Conservation (phyloP, 2,329 filamentous ascomycete genomes). For the Fusarium dlaminii region DNA sequence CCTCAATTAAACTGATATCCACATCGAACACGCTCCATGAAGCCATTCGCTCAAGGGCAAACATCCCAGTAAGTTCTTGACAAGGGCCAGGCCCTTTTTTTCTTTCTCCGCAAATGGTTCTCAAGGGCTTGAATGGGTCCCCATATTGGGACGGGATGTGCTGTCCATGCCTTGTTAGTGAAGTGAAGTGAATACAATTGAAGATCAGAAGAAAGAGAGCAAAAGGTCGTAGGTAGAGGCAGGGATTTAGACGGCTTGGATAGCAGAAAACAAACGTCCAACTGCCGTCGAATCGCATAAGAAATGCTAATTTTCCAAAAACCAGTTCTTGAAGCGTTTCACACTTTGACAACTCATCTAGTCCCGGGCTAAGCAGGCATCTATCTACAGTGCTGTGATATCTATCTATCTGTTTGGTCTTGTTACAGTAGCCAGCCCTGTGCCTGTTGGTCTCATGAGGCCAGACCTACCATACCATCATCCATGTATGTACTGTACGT, state of each 20-base stretch:
- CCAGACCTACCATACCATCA: neutral
- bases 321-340: constrained; percentile 17
- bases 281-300: constrained; percentile 30
- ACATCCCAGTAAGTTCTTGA: neutral
- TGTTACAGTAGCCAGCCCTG: neutral
- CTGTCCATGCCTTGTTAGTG: neutral
- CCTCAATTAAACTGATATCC: constrained; percentile 36
- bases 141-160: constrained; percentile 1
- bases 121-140: constrained; percentile 14
- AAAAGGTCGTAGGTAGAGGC: neutral
- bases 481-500: neutral
- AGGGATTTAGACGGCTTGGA: neutral
- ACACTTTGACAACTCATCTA: constrained; percentile 36
- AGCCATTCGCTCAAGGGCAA: constrained; percentile 23
- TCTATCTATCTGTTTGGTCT: neutral
- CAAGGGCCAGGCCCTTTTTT: neutral
- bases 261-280: neutral
- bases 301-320: constrained; percentile 33
- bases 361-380: constrained; percentile 17
- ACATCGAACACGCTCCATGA: constrained; percentile 34
- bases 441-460: constrained; percentile 4
- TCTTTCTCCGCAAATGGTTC: constrained; percentile 4
- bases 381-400: neutral
- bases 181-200: neutral
- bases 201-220: neutral